Conservation (phyloP, 495 filamentous ascomycete genomes). For the Hypoxylon cercidicola region DNA sequence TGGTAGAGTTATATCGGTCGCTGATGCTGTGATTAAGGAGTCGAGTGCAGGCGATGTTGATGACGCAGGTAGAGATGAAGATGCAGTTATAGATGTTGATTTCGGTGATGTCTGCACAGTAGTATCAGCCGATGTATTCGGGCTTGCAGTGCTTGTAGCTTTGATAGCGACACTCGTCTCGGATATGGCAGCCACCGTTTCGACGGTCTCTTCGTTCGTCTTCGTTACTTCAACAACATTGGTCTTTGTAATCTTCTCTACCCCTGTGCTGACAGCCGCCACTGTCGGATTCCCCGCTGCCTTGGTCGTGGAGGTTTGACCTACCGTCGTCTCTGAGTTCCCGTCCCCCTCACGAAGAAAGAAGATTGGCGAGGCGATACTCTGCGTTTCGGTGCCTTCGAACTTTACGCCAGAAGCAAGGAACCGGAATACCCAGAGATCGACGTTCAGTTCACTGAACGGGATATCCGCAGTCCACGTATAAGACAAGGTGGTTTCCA, state of each 20-base stretch:
- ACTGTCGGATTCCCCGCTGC: background rate
- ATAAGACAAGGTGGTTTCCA: background rate
- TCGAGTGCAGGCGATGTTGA: background rate
- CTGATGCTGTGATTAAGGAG: background rate
- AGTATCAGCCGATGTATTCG: background rate
- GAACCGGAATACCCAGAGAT: constrained; percentile 4
- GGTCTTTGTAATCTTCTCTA: background rate
- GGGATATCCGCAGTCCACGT: constrained; percentile 2
- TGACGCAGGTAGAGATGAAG: background rate
- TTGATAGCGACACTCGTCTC: background rate
- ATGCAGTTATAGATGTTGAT: background rate
- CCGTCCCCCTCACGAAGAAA: background rate
- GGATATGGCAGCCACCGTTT: background rate
- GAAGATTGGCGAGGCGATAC: constrained; percentile 2
- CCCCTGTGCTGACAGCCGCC: background rate
- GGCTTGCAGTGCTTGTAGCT: background rate
- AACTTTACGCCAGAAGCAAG: background rate
- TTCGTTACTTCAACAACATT: background rate
- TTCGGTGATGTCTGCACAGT: background rate
- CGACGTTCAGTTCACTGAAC: background rate
- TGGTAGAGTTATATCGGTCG: background rate
- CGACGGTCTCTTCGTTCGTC: background rate
- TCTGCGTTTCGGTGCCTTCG: background rate
- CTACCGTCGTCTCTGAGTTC: constrained; percentile 1
- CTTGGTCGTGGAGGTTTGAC: background rate